Evolutionary conservation across 2,329 filamentous ascomycete genomes (phyloP), one percentile per base, ranked within the genome.

Genomic region (Monilinia vaccinii-corymbosi): DNA sequence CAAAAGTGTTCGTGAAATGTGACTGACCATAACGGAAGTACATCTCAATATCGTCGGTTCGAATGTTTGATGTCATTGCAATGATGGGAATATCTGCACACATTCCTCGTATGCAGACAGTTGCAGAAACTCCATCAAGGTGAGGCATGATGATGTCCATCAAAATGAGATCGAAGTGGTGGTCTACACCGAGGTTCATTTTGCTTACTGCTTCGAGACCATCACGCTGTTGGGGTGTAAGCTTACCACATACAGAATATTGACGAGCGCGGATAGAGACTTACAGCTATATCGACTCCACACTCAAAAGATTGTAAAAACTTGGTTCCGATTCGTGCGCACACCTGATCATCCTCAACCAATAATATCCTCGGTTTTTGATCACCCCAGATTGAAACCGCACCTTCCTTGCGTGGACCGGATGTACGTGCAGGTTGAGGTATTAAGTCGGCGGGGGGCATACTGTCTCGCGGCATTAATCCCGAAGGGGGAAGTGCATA

Each of bases 101-200:
- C 63, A 93, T 90, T 70, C 96, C 89, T 57, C 93, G 85, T 65
- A 99, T 97, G 63, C 96, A 85, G 70, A 94, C 89, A 60, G 91
- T 96, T 3, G 94, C 93, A 18, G 92, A 96, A 7, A 97, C 91
- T 67, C 94, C 94, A 69, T 97, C 94, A 58, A 97, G 79, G 65
- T 92, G 88, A 7, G 94, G 94, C 94, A 99, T 97, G 67, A 99
- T 96, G 65, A 99, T 93, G 71, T 94, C 89, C 89, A 93, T 93
- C 63, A 93, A 82, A 64, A 93, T 90, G 58, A 88, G 75, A 66
- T 88, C 83, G 67, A 82, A 87, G 36, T 80, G 73, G 32, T 75
- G 73, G 6, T 55, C 51, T 9, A 73, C 72, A 21, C 61, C 62
- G 11, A 78, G 76, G 66, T 79, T 83, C 53, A 96, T 87, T 71